phyloP scores from a whole-genome alignment of 2,329 filamentous ascomycete genomes.

The Mycosphaerella sp. region DNA sequence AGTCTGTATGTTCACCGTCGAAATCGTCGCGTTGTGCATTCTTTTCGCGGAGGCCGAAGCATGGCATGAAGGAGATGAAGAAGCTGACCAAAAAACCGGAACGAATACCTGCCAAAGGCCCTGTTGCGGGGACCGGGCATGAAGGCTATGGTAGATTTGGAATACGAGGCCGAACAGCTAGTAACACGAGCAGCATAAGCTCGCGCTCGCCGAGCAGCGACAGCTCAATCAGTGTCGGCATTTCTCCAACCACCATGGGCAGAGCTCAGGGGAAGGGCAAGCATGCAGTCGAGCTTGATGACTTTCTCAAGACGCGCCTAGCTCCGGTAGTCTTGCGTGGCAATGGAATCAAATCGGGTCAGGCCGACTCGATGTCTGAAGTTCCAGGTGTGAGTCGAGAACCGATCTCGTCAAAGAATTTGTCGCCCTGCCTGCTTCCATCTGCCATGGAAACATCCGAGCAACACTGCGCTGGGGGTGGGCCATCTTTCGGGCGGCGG shows the following conservation, averaged over 20 bases:
- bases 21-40: slow-evolving; percentile 66
- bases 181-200: slow-evolving; percentile 47
- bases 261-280: slow-evolving; percentile 38
- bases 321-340: slow-evolving; percentile 42
- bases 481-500: slow-evolving; percentile 12
- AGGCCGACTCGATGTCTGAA: slow-evolving; percentile 17
- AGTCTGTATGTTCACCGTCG: slow-evolving; percentile 53
- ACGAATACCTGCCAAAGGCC: slow-evolving; percentile 62
- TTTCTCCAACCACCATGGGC: slow-evolving; percentile 32
- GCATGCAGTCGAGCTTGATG: slow-evolving; percentile 39
- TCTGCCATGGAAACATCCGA: slow-evolving; percentile 24
- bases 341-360: slow-evolving; percentile 35
- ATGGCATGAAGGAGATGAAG: slow-evolving; percentile 43
- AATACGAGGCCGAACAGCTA: slow-evolving; percentile 58
- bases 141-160: slow-evolving; percentile 72
- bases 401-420: slow-evolving; percentile 20
- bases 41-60: slow-evolving; percentile 66
- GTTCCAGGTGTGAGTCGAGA: slow-evolving; percentile 3
- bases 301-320: slow-evolving; percentile 42
- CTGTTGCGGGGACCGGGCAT: slow-evolving; percentile 86
- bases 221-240: slow-evolving; percentile 35
- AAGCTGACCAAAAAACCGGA: slow-evolving; percentile 51
- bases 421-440: slow-evolving; percentile 25
- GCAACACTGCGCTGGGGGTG: slow-evolving; percentile 12
- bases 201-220: slow-evolving; percentile 42